A percentile compares a stretch with the other conserved stretches of the same genome.
phyloP scores from a whole-genome alignment of 2,329 filamentous ascomycete species.

The Pseudogymnoascus destructans region DNA sequence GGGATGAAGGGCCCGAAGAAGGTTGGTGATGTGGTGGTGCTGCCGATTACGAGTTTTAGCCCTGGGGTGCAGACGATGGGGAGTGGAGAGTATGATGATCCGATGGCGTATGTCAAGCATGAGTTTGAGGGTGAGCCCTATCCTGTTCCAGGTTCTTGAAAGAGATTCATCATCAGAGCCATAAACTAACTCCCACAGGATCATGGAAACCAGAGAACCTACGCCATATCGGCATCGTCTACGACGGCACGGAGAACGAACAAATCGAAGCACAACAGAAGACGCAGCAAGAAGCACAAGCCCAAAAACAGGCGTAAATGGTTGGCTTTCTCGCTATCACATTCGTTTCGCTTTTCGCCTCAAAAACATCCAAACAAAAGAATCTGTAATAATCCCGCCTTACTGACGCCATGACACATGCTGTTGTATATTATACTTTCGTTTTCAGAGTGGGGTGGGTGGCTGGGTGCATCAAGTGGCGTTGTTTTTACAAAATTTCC shows the following conservation, averaged over 20 bases:
- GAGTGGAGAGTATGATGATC: slow-evolving; percentile 73
- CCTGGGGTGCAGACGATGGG: slow-evolving; percentile 91
- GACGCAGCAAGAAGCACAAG: background rate
- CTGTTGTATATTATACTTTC: background rate
- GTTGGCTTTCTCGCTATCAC: background rate
- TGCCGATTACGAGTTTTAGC: slow-evolving; percentile 95
- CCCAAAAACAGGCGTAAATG: background rate
- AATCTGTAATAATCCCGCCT: background rate
- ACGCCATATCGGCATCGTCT: slow-evolving; percentile 46
- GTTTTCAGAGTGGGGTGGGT: no score
- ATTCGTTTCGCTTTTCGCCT: background rate
- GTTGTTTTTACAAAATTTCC: no score
- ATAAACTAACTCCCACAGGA: slow-evolving; percentile 32
- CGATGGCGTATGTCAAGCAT: slow-evolving; percentile 96
- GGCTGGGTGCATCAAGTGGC: background rate
- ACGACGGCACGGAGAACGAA: slow-evolving; percentile 22
- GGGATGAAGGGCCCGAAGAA: slow-evolving; percentile 72
- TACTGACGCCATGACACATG: background rate
- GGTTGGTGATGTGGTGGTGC: slow-evolving; percentile 81
- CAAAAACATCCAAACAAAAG: background rate
- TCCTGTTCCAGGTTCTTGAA: background rate
- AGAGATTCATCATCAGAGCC: background rate
- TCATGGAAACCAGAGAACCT: slow-evolving; percentile 65
- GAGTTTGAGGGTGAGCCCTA: slow-evolving; percentile 70
- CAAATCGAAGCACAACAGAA: background rate